A percentile compares a stretch with the other conserved stretches of the same genome.
phyloP scores from a whole-genome alignment of 1,284 basidiomycete species.

The Tilletia horrida region DNA sequence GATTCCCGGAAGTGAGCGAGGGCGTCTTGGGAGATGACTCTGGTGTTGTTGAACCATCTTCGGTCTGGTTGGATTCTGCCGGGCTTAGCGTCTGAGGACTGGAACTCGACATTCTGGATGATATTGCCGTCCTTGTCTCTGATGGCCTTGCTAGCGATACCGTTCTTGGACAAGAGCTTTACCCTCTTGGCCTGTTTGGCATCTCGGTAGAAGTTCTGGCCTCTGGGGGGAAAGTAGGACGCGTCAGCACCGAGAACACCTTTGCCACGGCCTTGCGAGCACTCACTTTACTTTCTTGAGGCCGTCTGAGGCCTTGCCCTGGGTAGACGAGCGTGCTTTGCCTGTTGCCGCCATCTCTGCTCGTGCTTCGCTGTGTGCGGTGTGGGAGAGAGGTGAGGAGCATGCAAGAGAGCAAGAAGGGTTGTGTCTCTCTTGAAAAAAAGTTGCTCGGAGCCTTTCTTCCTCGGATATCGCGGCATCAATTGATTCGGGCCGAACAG shows the following conservation, averaged over 20 bases:
- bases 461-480: no score
- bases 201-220: constrained; percentile 55
- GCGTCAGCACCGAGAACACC: neutral
- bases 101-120: constrained; percentile 50
- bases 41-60: constrained; percentile 70
- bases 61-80: constrained; percentile 54
- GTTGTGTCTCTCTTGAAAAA: no score
- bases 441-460: no score
- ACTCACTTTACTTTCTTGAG: constrained; percentile 24
- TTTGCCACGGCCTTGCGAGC: neutral
- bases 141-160: constrained; percentile 49
- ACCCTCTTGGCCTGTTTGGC: constrained; percentile 53
- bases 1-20: constrained; percentile 61
- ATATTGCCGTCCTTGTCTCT: constrained; percentile 52
- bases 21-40: constrained; percentile 68
- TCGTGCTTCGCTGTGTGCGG: neutral
- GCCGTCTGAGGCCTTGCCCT: constrained; percentile 15
- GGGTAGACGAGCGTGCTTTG: neutral
- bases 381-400: neutral
- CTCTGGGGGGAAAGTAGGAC: constrained; percentile 23
- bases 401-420: neutral
- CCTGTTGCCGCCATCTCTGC: neutral
- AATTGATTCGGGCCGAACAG: no score
- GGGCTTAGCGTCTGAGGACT: constrained; percentile 51
- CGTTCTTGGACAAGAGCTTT: constrained; percentile 50